Evolutionary conservation across 805 yeast species (phyloP).

Genomic region (Grigorovia transvaalensis): DNA sequence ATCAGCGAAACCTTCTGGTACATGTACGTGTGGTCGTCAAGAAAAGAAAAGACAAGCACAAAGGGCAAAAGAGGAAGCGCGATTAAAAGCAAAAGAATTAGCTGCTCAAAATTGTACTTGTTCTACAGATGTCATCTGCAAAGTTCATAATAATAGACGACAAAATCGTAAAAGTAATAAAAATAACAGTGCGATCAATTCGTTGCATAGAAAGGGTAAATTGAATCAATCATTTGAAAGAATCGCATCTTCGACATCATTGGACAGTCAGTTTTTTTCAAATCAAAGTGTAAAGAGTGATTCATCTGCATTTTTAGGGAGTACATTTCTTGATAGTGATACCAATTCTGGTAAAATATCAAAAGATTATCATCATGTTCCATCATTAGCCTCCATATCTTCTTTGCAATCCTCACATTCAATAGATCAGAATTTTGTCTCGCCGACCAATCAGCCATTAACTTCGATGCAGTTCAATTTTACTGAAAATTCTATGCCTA

Average conservation of each 20-base stretch:
- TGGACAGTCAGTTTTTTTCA: conserved; percentile 9
- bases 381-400: conserved; percentile 24
- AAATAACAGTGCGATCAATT: neutral
- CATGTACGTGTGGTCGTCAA: conserved; percentile 59
- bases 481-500: conserved; percentile 2
- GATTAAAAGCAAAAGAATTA: conserved; percentile 18
- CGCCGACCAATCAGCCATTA: conserved; percentile 25
- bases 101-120: conserved; percentile 30
- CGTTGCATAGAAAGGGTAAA: conserved; percentile 3
- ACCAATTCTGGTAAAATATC: conserved; percentile 17
- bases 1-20: conserved; percentile 42
- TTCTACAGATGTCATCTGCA: conserved; percentile 15
- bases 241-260: conserved; percentile 8
- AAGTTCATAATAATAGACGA: conserved; percentile 16
- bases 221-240: conserved; percentile 5
- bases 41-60: conserved; percentile 31
- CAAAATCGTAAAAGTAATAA: conserved; percentile 6
- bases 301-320: conserved; percentile 8
- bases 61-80: conserved; percentile 26
- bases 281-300: conserved; percentile 8
- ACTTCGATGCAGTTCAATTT: conserved; percentile 9
- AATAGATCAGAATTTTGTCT: conserved; percentile 20
- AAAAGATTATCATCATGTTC: conserved; percentile 23
- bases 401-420: conserved; percentile 27
- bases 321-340: conserved; percentile 17